Evolutionary conservation across 805 yeast genomes (phyloP).

Genomic region (Candida corydali): DNA sequence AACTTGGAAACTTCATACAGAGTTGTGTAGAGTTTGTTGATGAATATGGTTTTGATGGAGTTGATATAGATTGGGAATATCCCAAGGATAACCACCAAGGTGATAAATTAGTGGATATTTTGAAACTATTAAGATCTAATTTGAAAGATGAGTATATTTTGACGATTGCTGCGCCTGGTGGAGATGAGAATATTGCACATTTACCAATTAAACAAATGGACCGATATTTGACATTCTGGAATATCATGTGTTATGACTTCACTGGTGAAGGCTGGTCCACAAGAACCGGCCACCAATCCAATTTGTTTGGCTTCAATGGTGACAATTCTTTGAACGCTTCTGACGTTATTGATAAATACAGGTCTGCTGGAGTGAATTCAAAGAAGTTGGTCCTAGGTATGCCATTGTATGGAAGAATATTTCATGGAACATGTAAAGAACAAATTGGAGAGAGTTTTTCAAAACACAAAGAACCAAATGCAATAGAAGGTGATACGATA

Average conservation of each 20-base stretch:
- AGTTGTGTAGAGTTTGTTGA: conserved; percentile 46
- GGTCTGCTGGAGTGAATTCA: conserved; percentile 38
- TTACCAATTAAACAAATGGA: conserved; percentile 55
- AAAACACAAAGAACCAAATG: conserved; percentile 16
- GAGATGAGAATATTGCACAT: conserved; percentile 37
- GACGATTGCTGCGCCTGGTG: conserved; percentile 77
- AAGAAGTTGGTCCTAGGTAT: conserved; percentile 70
- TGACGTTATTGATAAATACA: conserved; percentile 43
- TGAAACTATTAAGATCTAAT: conserved; percentile 14
- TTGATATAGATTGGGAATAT: conserved; percentile 95
- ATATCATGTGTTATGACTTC: conserved; percentile 89
- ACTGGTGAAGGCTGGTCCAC: conserved; percentile 69
- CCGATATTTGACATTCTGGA: conserved; percentile 61
- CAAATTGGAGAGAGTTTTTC: conserved; percentile 41
- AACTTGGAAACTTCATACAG: conserved; percentile 43
- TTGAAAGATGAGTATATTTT: conserved; percentile 34
- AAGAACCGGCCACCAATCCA: conserved; percentile 63
- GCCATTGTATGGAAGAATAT: conserved; percentile 73
- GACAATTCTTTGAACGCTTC: conserved; percentile 44
- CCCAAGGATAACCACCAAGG: conserved; percentile 53
- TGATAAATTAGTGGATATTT: conserved; percentile 27
- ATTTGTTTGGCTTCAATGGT: conserved; percentile 45
- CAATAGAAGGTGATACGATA: conserved; percentile 45
- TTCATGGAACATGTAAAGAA: conserved; percentile 26
- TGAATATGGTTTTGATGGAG: conserved; percentile 74